Percentiles rank a stretch among this genome's conserved stretches.
phyloP scores from a whole-genome alignment of 2,329 filamentous ascomycete species.

The Pseudogymnoascus sp. region DNA sequence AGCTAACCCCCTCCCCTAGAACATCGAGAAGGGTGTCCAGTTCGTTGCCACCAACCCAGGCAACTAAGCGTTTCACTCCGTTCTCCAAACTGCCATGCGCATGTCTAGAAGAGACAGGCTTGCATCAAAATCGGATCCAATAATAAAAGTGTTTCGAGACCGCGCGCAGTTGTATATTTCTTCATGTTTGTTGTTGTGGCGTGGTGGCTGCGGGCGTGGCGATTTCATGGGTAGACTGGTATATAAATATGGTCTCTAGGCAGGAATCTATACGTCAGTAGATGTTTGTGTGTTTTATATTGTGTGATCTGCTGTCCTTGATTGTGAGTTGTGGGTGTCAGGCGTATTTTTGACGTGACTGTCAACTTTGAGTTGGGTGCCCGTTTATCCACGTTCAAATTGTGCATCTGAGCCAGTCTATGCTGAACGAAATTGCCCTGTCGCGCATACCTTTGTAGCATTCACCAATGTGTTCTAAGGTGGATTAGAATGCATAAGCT shows the following conservation, averaged over 20 bases:
- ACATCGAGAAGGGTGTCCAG: conserved; percentile 81
- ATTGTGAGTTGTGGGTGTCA: not conserved
- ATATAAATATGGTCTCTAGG: conserved; percentile 8
- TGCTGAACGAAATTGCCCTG: not conserved
- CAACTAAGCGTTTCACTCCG: conserved; percentile 38
- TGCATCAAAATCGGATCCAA: not conserved
- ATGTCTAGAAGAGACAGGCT: conserved; percentile 5
- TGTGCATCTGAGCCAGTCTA: not conserved
- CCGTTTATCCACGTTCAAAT: not conserved
- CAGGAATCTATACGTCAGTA: conserved; percentile 6
- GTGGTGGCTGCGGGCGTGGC: not conserved
- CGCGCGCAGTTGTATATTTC: conserved; percentile 5
- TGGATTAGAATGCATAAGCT: not conserved
- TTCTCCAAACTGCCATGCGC: not conserved
- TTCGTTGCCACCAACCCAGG: conserved; percentile 53
- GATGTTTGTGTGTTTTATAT: not conserved
- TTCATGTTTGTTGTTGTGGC: conserved; percentile 6
- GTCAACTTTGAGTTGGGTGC: not conserved
- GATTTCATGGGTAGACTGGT: conserved; percentile 7
- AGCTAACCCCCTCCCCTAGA: conserved; percentile 42
- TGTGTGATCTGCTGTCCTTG: not conserved
- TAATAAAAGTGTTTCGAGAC: conserved; percentile 4
- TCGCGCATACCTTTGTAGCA: not conserved
- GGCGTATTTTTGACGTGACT: not conserved
- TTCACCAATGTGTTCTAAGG: not conserved